Base-by-base conservation (phyloP, 2,329 filamentous ascomycete genomes). In the Calonectria fujianensis region DNA sequence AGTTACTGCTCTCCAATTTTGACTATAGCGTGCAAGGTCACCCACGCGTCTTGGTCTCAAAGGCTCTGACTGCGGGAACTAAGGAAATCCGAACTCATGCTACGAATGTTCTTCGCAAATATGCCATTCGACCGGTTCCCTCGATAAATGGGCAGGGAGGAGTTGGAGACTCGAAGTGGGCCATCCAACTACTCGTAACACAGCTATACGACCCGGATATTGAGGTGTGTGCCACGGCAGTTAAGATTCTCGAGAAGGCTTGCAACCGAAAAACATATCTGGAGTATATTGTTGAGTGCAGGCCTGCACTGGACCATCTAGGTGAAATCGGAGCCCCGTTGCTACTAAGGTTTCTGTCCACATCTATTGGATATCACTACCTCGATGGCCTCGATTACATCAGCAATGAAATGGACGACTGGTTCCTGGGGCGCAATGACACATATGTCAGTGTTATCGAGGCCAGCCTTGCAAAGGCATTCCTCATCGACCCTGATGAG, bases 331-430 rank as follows among this genome's bases (percentile, higher is more conserved):
- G 97, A 2, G 97, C 97, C 20, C 97, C 97, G 1, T 88, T 99
- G 29, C 90, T 99, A 6, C 88, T 99, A 67, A 94, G 97, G 51
- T 99, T 99, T 85, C 85, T 99, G 69, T 98, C 96, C 0, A 98
- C 96, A 0, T 98, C 96, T 3, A 96, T 98, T 72, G 97, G 97
- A 65, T 99, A 99, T 82, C 96, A 98, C 84, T 99, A 99, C 84
- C 90, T 99, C 8, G 96, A 98, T 82, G 97, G 96, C 0, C 89
- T 99, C 54, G 97, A 99, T 86, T 99, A 99, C 83, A 99, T 99
- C 84, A 98, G 96, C 75, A 97, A 98, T 83, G 97, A 99, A 84
- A 99, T 99, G 97, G 97, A 99, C 80, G 97, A 99, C 85, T 99
- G 97, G 97, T 99, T 98, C 82, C 89, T 99, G 37, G 97, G 97